Conservation (phyloP, 768 basidiomycete genomes). For the Tulasnella sp. region DNA sequence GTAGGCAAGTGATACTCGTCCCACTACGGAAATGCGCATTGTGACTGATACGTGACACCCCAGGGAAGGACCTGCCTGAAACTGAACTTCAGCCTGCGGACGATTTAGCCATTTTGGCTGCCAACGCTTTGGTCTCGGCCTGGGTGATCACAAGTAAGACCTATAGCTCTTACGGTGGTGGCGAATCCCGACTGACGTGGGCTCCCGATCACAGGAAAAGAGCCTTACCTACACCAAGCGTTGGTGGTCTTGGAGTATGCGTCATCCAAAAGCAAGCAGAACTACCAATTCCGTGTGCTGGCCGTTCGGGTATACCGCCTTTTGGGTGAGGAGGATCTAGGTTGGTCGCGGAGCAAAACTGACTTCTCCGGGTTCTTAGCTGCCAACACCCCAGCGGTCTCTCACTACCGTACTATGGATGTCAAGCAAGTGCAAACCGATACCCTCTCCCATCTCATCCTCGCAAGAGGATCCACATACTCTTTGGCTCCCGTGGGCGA, state of each 20-base stretch:
- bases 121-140: constrained; percentile 47
- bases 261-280: constrained; percentile 61
- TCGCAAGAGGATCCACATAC: constrained; percentile 71
- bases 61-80: constrained; percentile 48
- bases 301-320: constrained; percentile 76
- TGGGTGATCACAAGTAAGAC: constrained; percentile 26
- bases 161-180: neutral
- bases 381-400: constrained; percentile 60
- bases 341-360: neutral
- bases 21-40: neutral
- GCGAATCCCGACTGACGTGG: neutral
- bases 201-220: constrained; percentile 32
- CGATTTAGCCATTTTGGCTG: constrained; percentile 70
- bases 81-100: constrained; percentile 86
- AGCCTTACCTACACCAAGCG: constrained; percentile 56
- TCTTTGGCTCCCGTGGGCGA: constrained; percentile 70
- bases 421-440: constrained; percentile 84
- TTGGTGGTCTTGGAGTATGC: constrained; percentile 63
- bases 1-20: constrained; percentile 35
- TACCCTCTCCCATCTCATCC: constrained; percentile 75
- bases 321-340: constrained; percentile 44
- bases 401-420: constrained; percentile 70
- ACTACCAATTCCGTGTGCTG: constrained; percentile 68
- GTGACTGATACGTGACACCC: neutral
- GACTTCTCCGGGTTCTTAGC: constrained; percentile 37